Conservation (phyloP, 257 asterid genomes). For the Petrea volubilis region DNA sequence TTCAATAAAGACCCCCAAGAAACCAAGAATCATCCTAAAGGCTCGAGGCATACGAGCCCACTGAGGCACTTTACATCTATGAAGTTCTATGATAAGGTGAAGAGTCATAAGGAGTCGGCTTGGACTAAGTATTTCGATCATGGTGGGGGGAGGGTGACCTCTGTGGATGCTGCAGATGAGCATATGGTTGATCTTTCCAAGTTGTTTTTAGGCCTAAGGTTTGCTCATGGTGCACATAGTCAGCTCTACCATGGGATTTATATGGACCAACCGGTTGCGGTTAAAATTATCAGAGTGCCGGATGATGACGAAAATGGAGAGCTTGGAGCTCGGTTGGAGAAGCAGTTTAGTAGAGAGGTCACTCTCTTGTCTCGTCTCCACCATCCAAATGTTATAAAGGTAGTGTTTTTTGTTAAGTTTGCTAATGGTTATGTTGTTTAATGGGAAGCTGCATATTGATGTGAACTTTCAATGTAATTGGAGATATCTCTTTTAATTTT, state of each 20-base stretch:
- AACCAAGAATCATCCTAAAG: conserved; percentile 13
- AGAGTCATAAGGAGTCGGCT: conserved; percentile 51
- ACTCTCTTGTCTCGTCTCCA: conserved; percentile 67
- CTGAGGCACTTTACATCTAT: conserved; percentile 45
- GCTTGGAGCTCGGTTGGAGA: conserved; percentile 55
- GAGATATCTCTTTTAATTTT: too few relatives aligned
- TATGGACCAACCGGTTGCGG: conserved; percentile 61
- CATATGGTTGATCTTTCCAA: conserved; percentile 55
- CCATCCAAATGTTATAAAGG: conserved; percentile 67
- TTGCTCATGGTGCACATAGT: conserved; percentile 72
- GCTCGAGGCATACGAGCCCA: conserved; percentile 38
- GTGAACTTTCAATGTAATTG: too few relatives aligned
- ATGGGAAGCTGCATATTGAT: not conserved
- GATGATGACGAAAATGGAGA: conserved; percentile 69
- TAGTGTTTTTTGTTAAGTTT: not conserved
- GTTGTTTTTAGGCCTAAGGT: conserved; percentile 55
- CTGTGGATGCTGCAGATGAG: conserved; percentile 56
- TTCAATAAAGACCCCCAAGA: conserved; percentile 34
- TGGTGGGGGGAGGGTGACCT: conserved; percentile 69
- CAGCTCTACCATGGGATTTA: conserved; percentile 68
- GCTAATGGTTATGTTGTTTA: too few relatives aligned
- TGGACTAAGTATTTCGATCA: conserved; percentile 75
- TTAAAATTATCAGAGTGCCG: conserved; percentile 56
- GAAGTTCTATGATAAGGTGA: conserved; percentile 46
- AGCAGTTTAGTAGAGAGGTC: conserved; percentile 63